These are phyloP conservation scores for Wickerhamiella sergipiensis DNA, from an alignment of 805 yeast genomes.

Conservation along the genomic window DNA sequence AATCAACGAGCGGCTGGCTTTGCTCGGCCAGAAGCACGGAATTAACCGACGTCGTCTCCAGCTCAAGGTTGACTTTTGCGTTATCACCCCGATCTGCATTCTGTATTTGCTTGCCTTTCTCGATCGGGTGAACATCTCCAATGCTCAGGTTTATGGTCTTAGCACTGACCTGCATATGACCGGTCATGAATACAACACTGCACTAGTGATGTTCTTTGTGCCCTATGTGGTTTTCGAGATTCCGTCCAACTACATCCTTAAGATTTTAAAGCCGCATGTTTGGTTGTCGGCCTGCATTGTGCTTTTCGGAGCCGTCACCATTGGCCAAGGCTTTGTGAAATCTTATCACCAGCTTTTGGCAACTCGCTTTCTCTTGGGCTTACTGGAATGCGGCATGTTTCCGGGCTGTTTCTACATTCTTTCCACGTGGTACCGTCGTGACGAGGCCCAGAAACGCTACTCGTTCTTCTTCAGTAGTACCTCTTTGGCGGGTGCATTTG, in stretches of 20 bases:
- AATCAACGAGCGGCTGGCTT: neutral
- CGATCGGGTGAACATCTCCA: conserved; percentile 72
- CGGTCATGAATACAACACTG: conserved; percentile 49
- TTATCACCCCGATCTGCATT: conserved; percentile 64
- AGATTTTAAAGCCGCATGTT: conserved; percentile 44
- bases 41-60: conserved; percentile 42
- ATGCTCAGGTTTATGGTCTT: conserved; percentile 65
- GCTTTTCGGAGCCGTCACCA: conserved; percentile 48
- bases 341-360: conserved; percentile 47
- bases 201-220: conserved; percentile 56
- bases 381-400: conserved; percentile 58
- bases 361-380: conserved; percentile 52
- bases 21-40: conserved; percentile 33
- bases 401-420: conserved; percentile 63
- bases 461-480: conserved; percentile 59
- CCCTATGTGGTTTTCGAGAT: conserved; percentile 55
- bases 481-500: conserved; percentile 66
- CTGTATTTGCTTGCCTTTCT: conserved; percentile 64
- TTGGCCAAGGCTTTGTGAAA: conserved; percentile 51
- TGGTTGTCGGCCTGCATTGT: conserved; percentile 51
- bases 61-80: conserved; percentile 54
- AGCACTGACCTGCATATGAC: conserved; percentile 37
- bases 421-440: conserved; percentile 48
- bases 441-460: conserved; percentile 56
- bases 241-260: conserved; percentile 48